Base-by-base conservation (phyloP, 495 filamentous ascomycete genomes). In the Xylaria nigripes region DNA sequence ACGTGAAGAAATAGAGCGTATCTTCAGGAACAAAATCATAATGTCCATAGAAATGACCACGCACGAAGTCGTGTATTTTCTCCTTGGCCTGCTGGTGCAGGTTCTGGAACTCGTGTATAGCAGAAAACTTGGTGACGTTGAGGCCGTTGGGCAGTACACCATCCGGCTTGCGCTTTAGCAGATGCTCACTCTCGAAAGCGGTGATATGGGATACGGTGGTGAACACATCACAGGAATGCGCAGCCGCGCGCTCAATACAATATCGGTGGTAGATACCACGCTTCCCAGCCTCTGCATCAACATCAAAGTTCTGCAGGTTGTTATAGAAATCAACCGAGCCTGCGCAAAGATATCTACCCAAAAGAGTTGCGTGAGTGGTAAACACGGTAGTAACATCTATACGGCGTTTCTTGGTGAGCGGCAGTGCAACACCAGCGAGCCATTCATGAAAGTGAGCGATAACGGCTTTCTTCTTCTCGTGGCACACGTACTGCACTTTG, bases 321-420 rank as follows among this genome's bases (percentile, higher is more conserved):
- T 98, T 98, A 77, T 98, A 98, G 70, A 98, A 98, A 69, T 98
- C 93, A 24, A 97, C 93, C 2, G 89, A 95, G 29, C 93, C 93
- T 36, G 93, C 93, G 63, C 93, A 98, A 41, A 98, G 86, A 63
- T 98, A 98, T 47, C 93, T 84, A 45, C 93, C 93, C 23, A 98
- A 80, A 3, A 98, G 76, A 6, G 93, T 98, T 10, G 93, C 93
- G 66, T 98, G 93, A 4, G 93, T 98, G 30, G 93, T 98, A 72
- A 98, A 98, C 68, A 98, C 96, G 59, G 94, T 97, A 8, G 93
- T 98, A 44, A 96, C 80, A 64, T 98, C 93, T 74, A 98, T 97
- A 54, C 87, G 84, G 15, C 93, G 81, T 75, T 87, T 95, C 72
- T 91, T 94, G 66, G 84, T 86, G 58, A 98, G 77, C 9, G 94